A percentile compares a stretch with the other conserved stretches of the same genome.
These are phyloP conservation scores for Daldinia childiae DNA, from an alignment of 495 filamentous ascomycete species.

Conservation along the genomic window DNA sequence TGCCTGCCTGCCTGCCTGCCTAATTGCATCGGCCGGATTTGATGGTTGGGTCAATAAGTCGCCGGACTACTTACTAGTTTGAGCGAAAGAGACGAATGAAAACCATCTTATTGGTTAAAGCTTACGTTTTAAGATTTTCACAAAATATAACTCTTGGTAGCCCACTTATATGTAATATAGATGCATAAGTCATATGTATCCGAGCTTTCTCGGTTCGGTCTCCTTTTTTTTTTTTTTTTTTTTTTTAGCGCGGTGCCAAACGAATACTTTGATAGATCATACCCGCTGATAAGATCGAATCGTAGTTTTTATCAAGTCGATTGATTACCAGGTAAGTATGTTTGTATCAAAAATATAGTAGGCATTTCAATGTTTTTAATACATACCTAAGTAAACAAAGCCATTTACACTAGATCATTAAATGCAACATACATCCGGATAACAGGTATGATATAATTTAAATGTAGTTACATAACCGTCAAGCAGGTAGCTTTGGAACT, in stretches of 20 bases:
- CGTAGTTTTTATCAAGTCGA: neutral
- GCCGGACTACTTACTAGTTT: constrained; percentile 12
- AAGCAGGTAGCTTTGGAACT: too few relatives aligned
- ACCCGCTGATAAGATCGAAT: neutral
- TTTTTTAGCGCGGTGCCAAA: neutral
- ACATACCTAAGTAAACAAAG: too few relatives aligned
- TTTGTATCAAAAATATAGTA: too few relatives aligned
- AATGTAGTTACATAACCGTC: too few relatives aligned
- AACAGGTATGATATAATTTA: too few relatives aligned
- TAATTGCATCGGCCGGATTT: neutral
- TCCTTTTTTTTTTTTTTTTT: neutral
- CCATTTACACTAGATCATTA: too few relatives aligned
- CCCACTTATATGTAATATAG: neutral
- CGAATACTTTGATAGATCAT: neutral
- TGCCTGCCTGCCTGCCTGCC: neutral
- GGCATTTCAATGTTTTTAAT: too few relatives aligned
- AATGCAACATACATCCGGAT: too few relatives aligned
- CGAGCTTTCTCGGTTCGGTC: neutral
- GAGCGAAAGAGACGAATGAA: neutral
- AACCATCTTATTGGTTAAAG: neutral
- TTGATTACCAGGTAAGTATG: too few relatives aligned
- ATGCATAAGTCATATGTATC: neutral
- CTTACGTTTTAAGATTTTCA: neutral
- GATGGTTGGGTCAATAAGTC: neutral
- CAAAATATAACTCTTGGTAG: neutral